A percentile compares a stretch with the other conserved stretches of the same genome.
phyloP scores from a whole-genome alignment of 1,139 yeast species.

The Scheffersomyces parashehatae region DNA sequence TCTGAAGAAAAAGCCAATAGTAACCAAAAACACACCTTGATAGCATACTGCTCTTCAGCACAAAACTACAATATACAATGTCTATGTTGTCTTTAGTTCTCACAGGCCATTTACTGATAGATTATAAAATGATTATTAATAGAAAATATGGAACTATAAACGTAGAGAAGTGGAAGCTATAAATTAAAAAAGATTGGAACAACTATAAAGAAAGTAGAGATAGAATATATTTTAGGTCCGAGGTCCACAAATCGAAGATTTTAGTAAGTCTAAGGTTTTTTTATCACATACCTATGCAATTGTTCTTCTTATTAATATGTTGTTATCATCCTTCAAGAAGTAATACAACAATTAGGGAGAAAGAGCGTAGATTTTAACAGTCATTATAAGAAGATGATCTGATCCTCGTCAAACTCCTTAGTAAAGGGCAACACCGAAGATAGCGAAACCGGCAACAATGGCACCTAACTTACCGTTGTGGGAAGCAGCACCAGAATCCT shows the following conservation, averaged over 20 bases:
- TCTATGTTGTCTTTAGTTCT: too few relatives aligned
- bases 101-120: too few relatives aligned
- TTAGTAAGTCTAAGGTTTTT: background rate
- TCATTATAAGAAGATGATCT: background rate
- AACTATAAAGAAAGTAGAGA: background rate
- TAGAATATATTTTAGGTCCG: background rate
- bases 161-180: background rate
- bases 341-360: background rate
- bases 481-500: constrained; percentile 30
- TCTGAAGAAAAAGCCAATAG: too few relatives aligned
- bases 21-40: too few relatives aligned
- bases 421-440: constrained; percentile 63
- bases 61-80: too few relatives aligned
- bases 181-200: background rate
- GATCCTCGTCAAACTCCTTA: constrained; percentile 27
- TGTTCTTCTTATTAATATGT: background rate
- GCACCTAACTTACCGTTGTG: constrained; percentile 46
- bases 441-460: constrained; percentile 60
- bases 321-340: background rate
- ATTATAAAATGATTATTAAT: background rate
- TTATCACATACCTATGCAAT: constrained; percentile 1
- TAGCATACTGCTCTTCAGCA: too few relatives aligned
- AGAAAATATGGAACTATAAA: constrained; percentile 1
- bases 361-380: background rate
- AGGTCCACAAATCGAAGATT: background rate